Conservation (phyloP, 1,284 basidiomycete species). For the Boletus sp. region DNA sequence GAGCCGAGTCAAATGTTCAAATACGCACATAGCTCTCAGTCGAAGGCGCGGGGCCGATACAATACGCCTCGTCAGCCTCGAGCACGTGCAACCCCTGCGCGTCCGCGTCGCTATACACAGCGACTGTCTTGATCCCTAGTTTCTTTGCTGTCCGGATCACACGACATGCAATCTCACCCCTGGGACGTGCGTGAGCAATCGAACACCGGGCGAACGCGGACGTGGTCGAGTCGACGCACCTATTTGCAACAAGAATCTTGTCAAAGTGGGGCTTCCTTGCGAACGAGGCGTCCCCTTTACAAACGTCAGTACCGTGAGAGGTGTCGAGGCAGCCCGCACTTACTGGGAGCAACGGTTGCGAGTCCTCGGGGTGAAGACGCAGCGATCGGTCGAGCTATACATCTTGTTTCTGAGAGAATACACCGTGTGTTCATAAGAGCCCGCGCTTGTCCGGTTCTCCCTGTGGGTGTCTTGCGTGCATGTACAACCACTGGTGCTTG, state of each 20-base stretch:
- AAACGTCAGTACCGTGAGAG: conserved; percentile 1
- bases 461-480: conserved; percentile 3
- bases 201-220: neutral
- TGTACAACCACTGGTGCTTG: conserved; percentile 17
- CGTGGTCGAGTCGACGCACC: conserved; percentile 48
- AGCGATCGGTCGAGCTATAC: neutral
- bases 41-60: conserved; percentile 89
- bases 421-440: conserved; percentile 4
- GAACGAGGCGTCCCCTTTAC: conserved; percentile 7
- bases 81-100: conserved; percentile 77
- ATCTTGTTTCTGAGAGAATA: conserved; percentile 5
- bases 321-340: conserved; percentile 1
- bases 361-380: conserved; percentile 17
- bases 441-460: conserved; percentile 13
- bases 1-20: too few species aligned
- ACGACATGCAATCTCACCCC: conserved; percentile 94
- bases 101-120: conserved; percentile 90
- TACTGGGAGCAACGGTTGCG: conserved; percentile 24
- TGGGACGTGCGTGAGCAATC: conserved; percentile 34
- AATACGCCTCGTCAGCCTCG: conserved; percentile 94
- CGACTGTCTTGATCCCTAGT: conserved; percentile 87
- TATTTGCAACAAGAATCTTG: conserved; percentile 87
- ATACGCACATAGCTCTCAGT: conserved; percentile 83
- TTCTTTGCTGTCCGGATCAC: conserved; percentile 90
- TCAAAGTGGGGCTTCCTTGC: conserved; percentile 62